Base-by-base conservation (phyloP, 2,329 filamentous ascomycete genomes). In the Aspergillus sp. region DNA sequence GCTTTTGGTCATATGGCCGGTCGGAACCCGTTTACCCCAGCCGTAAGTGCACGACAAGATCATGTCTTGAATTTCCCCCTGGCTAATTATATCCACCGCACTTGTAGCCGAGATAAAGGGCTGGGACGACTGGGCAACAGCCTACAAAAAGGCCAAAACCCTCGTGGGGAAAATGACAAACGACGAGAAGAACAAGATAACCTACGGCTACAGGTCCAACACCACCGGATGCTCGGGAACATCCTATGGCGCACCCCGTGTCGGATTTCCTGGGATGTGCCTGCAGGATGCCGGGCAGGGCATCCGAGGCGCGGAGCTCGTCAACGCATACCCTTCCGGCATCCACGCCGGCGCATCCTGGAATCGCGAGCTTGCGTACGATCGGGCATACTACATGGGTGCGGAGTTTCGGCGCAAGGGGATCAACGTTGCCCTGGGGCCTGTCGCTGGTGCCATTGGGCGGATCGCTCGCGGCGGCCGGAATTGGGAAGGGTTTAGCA, bases 331-430 rank as follows among this genome's bases (percentile, higher is more conserved):
- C 25, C 8, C 47, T 2, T 50, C 47, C 3, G 47, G 47, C 8
- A 25, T 50, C 23, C 47, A 50, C 25, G 47, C 28, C 4, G 47
- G 52, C 11, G 25, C 43, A n/a, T 43, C 47, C 1, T 88, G 85
- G 85, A 85, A 88, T 61, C 79, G 75, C 59, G 80, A 82, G 6
- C 71, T 87, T 61, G 83, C 84, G 0, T 82, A 85, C 56, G 71
- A 80, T 54, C 74, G 85, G n/a, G 86, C 77, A 0, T 74, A 79
- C 15, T 80, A 81, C 49, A 85, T 89, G 80, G 86, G 83, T 2
- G 79, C 78, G 5, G 86, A 89, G 63, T 87, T 87, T 68, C 83
- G 78, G 66, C 79, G 76, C 4, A 86, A 85, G 66, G 84, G 84
- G 46, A 69, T 65, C 13, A 66, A 72, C 15, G 59, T 72, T 11